These are phyloP conservation scores for Schwanniomyces sp. DNA, from an alignment of 805 yeast genomes.

Conservation along the genomic window DNA sequence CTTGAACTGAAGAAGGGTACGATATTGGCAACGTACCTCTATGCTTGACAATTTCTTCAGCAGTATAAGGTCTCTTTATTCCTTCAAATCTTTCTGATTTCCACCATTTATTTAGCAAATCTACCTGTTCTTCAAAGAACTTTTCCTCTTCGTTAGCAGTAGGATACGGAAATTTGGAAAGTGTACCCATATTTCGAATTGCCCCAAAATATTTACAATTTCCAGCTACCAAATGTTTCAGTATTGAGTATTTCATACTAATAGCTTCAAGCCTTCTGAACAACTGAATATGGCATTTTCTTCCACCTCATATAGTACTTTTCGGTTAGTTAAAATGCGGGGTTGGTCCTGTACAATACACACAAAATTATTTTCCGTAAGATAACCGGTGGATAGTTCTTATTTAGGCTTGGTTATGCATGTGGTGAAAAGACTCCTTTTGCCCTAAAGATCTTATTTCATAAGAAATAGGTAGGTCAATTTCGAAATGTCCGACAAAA, in stretches of 20 bases:
- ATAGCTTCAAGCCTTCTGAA: background rate
- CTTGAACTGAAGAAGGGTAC: slow-evolving; percentile 52
- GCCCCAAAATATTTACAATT: background rate
- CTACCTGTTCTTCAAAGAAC: slow-evolving; percentile 11
- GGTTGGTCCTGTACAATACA: no score
- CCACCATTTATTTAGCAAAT: background rate
- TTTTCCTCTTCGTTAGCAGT: slow-evolving; percentile 16
- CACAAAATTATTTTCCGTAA: no score
- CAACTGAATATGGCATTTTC: no score
- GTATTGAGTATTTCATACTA: background rate
- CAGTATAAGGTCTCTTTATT: slow-evolving; percentile 47
- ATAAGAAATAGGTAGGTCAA: no score
- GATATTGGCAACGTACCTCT: slow-evolving; percentile 46
- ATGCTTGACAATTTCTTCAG: slow-evolving; percentile 50
- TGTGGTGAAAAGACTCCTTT: no score
- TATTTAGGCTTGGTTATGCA: no score
- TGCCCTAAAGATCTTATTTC: no score
- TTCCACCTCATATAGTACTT: no score
- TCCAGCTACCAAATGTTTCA: background rate
- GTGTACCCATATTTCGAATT: background rate
- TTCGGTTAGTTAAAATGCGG: no score
- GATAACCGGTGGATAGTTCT: no score
- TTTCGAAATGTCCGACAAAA: no score
- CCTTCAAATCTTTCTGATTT: background rate
- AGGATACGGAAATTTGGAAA: slow-evolving; percentile 28